Percentiles rank a stretch among this genome's conserved stretches.
phyloP scores from a whole-genome alignment of 768 basidiomycete species.

The Rhodotorula toruloides region DNA sequence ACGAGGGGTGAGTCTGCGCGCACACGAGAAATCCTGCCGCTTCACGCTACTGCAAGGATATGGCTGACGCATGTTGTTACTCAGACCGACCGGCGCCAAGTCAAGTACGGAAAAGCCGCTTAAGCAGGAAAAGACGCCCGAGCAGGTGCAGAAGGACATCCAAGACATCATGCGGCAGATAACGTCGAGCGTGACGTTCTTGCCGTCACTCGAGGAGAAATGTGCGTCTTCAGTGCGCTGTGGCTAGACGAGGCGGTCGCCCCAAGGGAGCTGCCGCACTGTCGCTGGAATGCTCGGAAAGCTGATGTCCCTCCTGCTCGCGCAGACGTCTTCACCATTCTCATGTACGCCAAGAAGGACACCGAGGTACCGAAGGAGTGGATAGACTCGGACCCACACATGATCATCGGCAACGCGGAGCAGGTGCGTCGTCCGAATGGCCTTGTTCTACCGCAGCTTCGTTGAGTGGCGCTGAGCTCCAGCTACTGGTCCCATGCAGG shows the following conservation, averaged over 20 bases:
- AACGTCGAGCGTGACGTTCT: slow-evolving; percentile 90
- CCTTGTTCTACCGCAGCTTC: slow-evolving; percentile 55
- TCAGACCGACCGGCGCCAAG: no score
- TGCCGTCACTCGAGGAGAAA: slow-evolving; percentile 84
- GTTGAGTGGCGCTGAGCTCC: background rate
- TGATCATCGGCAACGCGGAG: slow-evolving; percentile 53
- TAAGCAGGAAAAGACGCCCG: slow-evolving; percentile 50
- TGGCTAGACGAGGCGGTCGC: background rate
- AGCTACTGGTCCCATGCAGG: slow-evolving; percentile 41
- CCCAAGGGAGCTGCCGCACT: no score
- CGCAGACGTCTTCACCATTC: slow-evolving; percentile 83
- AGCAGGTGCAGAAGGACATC: slow-evolving; percentile 93
- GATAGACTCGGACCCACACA: slow-evolving; percentile 65
- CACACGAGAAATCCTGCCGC: background rate
- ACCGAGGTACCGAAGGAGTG: slow-evolving; percentile 92
- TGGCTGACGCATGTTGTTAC: no score
- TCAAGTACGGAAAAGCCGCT: no score
- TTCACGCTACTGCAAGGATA: background rate
- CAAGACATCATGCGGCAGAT: slow-evolving; percentile 97
- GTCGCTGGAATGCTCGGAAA: background rate
- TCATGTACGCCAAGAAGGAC: slow-evolving; percentile 88
- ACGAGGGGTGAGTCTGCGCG: slow-evolving; percentile 55
- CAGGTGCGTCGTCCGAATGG: slow-evolving; percentile 66
- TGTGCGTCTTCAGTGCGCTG: slow-evolving; percentile 47
- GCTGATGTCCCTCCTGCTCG: background rate